Conservation (phyloP, 1,284 basidiomycete species). For the Violaceomyces palustris region DNA sequence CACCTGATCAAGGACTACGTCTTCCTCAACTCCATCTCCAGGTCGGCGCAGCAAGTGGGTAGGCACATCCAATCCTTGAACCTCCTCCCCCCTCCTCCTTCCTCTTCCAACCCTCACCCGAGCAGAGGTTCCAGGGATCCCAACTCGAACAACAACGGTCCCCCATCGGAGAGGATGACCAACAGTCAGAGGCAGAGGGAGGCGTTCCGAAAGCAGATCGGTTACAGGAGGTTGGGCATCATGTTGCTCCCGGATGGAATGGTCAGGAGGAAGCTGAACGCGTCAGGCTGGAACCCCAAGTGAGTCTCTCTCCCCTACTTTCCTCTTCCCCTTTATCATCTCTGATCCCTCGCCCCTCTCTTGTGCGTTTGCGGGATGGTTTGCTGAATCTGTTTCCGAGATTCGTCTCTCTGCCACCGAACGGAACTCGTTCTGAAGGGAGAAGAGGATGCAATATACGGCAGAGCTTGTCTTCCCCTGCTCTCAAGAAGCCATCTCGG, state of each 20-base stretch:
- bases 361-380: too few relatives aligned
- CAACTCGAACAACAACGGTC: background rate
- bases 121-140: too few relatives aligned
- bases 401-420: too few relatives aligned
- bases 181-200: constrained; percentile 14
- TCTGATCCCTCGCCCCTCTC: too few relatives aligned
- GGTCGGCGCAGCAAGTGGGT: constrained; percentile 6
- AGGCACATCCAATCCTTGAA: constrained; percentile 10
- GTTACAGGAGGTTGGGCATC: constrained; percentile 11
- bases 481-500: too few relatives aligned
- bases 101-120: too few relatives aligned
- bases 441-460: constrained; percentile 3
- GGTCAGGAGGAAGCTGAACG: constrained; percentile 7
- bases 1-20: constrained; percentile 17
- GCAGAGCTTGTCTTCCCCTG: constrained; percentile 3
- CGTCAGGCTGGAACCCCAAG: constrained; percentile 4
- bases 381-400: too few relatives aligned
- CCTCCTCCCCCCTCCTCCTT: constrained; percentile 4
- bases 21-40: constrained; percentile 13
- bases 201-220: constrained; percentile 16
- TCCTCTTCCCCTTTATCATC: too few relatives aligned
- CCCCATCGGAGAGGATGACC: constrained; percentile 1
- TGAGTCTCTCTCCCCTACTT: too few relatives aligned
- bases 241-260: constrained; percentile 25
- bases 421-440: too few relatives aligned